A percentile compares a stretch with the other conserved stretches of the same genome.
Evolutionary conservation across 768 basidiomycete species (phyloP).

Genomic region (Lactarius evosmus): DNA sequence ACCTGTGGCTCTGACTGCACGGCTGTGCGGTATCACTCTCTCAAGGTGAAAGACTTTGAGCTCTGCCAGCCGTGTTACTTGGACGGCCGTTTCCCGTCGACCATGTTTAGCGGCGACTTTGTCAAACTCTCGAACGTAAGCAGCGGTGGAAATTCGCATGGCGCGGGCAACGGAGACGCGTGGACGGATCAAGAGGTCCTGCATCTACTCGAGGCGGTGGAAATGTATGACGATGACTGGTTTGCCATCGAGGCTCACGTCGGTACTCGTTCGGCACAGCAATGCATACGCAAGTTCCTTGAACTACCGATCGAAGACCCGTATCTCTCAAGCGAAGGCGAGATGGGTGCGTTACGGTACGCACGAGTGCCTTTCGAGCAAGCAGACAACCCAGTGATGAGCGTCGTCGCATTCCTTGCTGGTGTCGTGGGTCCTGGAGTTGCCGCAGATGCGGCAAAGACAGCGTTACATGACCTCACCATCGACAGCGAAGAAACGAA

Average conservation of each 20-base stretch:
- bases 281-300: slow-evolving; percentile 94
- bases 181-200: slow-evolving; percentile 94
- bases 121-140: slow-evolving; percentile 65
- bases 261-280: slow-evolving; percentile 84
- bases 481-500: slow-evolving; percentile 43
- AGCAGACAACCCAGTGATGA: slow-evolving; percentile 97
- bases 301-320: slow-evolving; percentile 96
- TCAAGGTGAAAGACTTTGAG: slow-evolving; percentile 89
- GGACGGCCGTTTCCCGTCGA: slow-evolving; percentile 93
- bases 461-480: slow-evolving; percentile 77
- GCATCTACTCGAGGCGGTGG: slow-evolving; percentile 88
- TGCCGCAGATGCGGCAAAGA: slow-evolving; percentile 91
- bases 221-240: slow-evolving; percentile 99
- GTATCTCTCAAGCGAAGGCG: slow-evolving; percentile 75
- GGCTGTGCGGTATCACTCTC: slow-evolving; percentile 80
- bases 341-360: slow-evolving; percentile 71
- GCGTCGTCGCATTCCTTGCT: slow-evolving; percentile 95
- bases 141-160: slow-evolving; percentile 36
- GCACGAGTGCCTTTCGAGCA: slow-evolving; percentile 87
- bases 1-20: slow-evolving; percentile 96
- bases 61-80: slow-evolving; percentile 92
- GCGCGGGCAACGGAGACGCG: slow-evolving; percentile 45
- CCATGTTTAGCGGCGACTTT: slow-evolving; percentile 97
- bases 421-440: slow-evolving; percentile 88
- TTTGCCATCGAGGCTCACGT: slow-evolving; percentile 89